Base-by-base conservation (phyloP, 768 basidiomycete genomes). In the Lactarius tabidus region DNA sequence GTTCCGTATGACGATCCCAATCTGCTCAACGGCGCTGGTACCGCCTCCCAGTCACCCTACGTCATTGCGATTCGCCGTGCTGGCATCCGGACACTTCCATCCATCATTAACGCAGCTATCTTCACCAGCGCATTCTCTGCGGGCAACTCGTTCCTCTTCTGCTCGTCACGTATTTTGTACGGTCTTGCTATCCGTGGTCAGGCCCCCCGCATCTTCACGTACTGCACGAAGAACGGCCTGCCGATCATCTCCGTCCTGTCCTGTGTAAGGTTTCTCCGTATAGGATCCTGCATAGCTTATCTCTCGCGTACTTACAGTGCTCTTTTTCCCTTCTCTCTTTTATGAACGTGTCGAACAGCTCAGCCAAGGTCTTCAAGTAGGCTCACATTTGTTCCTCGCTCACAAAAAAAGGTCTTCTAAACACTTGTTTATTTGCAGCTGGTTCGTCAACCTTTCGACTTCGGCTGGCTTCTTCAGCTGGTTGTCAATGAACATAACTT, bases 1-100 rank as follows among this genome's bases (percentile, higher is more conserved):
- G 89, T 95, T 52, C 84, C 89, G 1, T 89, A 81, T 68, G 78
- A 86, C 70, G 85, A 93, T 72, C 71, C 74, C 0, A 72, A 75
- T 14, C 77, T 91, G 48, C 79, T 88, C 48, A 72, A 76, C 62
- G 67, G 67, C 75, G 72, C 78, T 29, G 84, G 85, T 57, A 90
- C 83, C 53, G 91, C 91, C n/a, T 84, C 87, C 0, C 74, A 86
- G 59, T 92, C 90, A 3, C 93, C 93, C 2, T 95, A 91, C 75
- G 92, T 94, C 61, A 88, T 94, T 67, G 92, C 91, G 23, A 86
- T 94, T 69, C 81, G 77, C 53, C 80, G 82, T 45, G 87, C 89
- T 1, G 89, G 91, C 14, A 83, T 92, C 72, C 85, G 83, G 77
- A 85, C 61, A 12, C 77, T 90, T 38, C 85, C 85, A 7, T 83